Base-by-base conservation (phyloP, 2,329 filamentous ascomycete species). In the Thermoascus crustaceus region DNA sequence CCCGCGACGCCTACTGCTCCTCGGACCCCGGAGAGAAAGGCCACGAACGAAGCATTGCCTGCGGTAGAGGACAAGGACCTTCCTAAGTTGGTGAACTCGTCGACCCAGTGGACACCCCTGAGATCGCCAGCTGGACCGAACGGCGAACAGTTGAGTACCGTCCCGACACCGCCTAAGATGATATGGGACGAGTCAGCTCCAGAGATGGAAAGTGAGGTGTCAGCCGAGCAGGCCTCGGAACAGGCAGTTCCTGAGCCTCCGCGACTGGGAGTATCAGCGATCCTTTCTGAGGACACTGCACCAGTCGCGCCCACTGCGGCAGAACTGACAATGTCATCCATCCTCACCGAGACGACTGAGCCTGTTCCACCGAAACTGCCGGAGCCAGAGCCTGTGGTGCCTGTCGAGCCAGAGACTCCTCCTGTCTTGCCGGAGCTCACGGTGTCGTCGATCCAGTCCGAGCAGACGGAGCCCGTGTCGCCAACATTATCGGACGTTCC, bases 301-400 rank as follows among this genome's bases (percentile, higher is more conserved):
- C 66, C 63, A 21, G 42, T 54, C n/a, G 41, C 45, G 4, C 76
- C 77, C 2, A 58, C 61, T 18, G 40, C 77, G 43, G 68, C 39
- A 10, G 37, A 47, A 18, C 38, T 57, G 16, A 41, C 41, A 4
- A 22, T 60, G 25, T 63, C 60, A 6, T 41, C 47, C 4, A 46
- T 64, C 18, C 42, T 48, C 27, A 50, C 50, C 7, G 43, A 55
- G 32, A 40, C 44, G 18, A 54, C 51, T n/a, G 43, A 48, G 6
- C 54, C 54, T 11, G 32, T 54, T 6, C 26, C 46, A 26, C 47
- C 48, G 11, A 37, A 41, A 18, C 32, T 46, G 10, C 39, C 46
- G 6, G 35, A 39, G 16, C 46, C 45, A 9, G 43, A 50, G 31
- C 39, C 45, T 11, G 40, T 23, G 6, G 23, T 41, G 17, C n/a